Evolutionary conservation across 805 yeast species (phyloP), one percentile per base, ranked within the genome.

Genomic region (Cyberlindnera nakhonratchasimensis): DNA sequence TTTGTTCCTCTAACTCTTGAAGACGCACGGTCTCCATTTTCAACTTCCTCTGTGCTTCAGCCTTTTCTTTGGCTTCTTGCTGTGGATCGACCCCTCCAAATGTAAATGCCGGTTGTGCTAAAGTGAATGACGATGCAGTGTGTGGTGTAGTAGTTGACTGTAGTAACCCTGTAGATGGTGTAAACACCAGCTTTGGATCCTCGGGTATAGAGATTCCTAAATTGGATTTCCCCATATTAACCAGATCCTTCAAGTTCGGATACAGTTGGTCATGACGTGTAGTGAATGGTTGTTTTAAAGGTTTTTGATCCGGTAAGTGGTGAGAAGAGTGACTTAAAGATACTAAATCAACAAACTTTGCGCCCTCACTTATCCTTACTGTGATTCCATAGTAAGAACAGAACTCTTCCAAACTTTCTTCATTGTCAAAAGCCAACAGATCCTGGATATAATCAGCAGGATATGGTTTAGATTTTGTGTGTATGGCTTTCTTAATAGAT

Each of bases 391-490:
- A 88, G 53, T 85, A 74, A 2, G 70, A 61, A 35, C 86, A 80
- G 53, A 87, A 86, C 24, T 64, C 67, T 3, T 64, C 41, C 12
- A 86, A 55, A 39, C 80, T 79, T 0, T 71, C 73, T 0, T 63
- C 53, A n/a, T 72, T 61, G 53, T 86, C 89, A 59, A 86, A 91
- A 0, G 88, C 84, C 17, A 93, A 68, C 48, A 78, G 59, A 1
- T 64, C 59, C 16, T 64, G 59, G 13, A 90, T 60, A 9, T 72
- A 59, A 2, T 56, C 53, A 0, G 77, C 70, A 4, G 80, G 69
- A 46, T 82, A 76, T 1, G 88, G 82, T 21, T 78, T 83, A 2
- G 87, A 81, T 43, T 79, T 82, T 2, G 80, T 72, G 55, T 90
- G 95, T 44, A 78, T 73, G 0, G 89, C 67, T 44, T 76, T 68